These are phyloP conservation scores for Borealophlyctis nickersoniae DNA, from an alignment of 192 early-diverging fungal genomes.

Conservation along the genomic window DNA sequence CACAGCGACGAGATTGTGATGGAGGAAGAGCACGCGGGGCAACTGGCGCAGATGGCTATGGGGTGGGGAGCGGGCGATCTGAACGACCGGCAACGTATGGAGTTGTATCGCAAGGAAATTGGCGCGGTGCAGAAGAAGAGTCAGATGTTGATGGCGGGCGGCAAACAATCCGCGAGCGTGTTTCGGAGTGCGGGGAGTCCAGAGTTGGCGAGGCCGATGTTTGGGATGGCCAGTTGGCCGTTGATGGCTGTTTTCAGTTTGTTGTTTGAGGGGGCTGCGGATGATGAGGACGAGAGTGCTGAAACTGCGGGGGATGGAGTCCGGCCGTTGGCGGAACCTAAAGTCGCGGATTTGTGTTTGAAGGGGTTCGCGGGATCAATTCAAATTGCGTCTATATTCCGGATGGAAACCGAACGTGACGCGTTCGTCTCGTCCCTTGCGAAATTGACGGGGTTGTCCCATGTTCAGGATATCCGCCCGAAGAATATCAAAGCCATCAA, in stretches of 20 bases:
- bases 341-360: slow-evolving; percentile 62
- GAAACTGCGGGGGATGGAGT: background rate
- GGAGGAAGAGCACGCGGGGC: slow-evolving; percentile 78
- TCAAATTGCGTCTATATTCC: slow-evolving; percentile 76
- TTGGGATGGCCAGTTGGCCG: slow-evolving; percentile 52
- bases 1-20: slow-evolving; percentile 82
- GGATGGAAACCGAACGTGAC: slow-evolving; percentile 83
- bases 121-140: slow-evolving; percentile 55
- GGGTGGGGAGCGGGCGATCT: slow-evolving; percentile 48
- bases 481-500: slow-evolving; percentile 93
- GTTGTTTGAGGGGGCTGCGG: slow-evolving; percentile 44
- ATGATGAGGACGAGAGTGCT: slow-evolving; percentile 30
- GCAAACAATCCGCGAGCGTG: slow-evolving; percentile 19
- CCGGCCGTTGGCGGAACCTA: slow-evolving; percentile 34
- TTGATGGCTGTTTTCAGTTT: slow-evolving; percentile 56
- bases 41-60: slow-evolving; percentile 51
- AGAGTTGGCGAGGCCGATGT: slow-evolving; percentile 55
- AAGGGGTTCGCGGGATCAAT: slow-evolving; percentile 79
- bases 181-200: slow-evolving; percentile 39
- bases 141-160: slow-evolving; percentile 39
- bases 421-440: slow-evolving; percentile 89
- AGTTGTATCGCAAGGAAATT: slow-evolving; percentile 50
- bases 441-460: slow-evolving; percentile 82
- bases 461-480: slow-evolving; percentile 78
- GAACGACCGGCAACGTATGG: slow-evolving; percentile 48